Base-by-base conservation (phyloP, 768 basidiomycete species). In the Clitopilus hobsonii region DNA sequence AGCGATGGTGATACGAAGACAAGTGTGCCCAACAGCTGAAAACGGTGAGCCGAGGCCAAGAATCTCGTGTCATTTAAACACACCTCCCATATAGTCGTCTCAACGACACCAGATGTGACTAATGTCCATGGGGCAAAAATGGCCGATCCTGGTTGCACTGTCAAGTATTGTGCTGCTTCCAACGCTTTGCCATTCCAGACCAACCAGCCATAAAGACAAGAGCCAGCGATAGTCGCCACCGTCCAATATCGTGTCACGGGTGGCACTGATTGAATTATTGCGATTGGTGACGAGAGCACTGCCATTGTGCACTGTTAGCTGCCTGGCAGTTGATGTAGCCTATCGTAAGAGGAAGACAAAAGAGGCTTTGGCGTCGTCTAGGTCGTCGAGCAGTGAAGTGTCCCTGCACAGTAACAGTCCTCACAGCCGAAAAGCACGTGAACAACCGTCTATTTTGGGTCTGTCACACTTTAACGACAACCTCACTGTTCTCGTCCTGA, bases 71-170 rank as follows among this genome's bases (percentile, higher is more conserved):
- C 22, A 49, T 22, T 50, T 32, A 36, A 25, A 77, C 88, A 63
- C 54, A 94, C 97, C 83, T 95, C 94, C 55, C 90, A 71, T 53
- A 94, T 62, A 56, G 79, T 86, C 48, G 85, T 83, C 72, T 99
- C 97, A 16, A 97, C 89, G 56, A 94, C 82, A 18, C 84, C 88
- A 2, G 91, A 88, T 4, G 89, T 94, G n/a, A 94, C 71, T 60
- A 98, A 80, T 2, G 93, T 93, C 97, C 97, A 99, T 47, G 96
- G 96, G 58, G 86, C 85, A 68, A 87, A 91, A 26, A 93, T 62
- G 62, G 86, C 87, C 38, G 81, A 79, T 13, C 93, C 94, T 4
- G 94, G 94, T 10, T 91, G 77, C 56, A 95, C 74, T 5, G 87
- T 84, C 63, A 96, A 76, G 71, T 89, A 95, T 26, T 88, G 84